phyloP scores from a whole-genome alignment of 306 rosid genomes.

The Senna tora region DNA sequence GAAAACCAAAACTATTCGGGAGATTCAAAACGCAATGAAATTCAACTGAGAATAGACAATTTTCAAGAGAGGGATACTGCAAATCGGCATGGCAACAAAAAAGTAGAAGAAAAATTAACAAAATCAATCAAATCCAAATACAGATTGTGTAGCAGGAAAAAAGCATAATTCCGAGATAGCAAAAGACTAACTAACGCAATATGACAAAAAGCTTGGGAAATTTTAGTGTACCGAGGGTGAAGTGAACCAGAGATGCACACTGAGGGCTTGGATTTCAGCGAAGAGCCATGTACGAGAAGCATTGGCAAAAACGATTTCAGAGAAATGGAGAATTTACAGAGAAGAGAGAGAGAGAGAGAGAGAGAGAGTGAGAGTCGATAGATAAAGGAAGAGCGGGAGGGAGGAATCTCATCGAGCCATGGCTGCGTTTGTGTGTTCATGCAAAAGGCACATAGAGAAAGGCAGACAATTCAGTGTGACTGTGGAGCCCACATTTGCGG shows the following conservation, averaged over 20 bases:
- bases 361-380: not conserved
- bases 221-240: conserved; percentile 34
- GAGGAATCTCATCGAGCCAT: conserved; percentile 38
- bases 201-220: conserved; percentile 26
- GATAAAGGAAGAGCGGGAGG: not conserved
- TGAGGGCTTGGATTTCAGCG: conserved; percentile 48
- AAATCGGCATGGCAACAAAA: conserved; percentile 12
- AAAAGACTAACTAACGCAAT: conserved; percentile 7
- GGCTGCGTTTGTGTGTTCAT: conserved; percentile 33
- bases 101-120: not conserved
- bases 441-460: conserved; percentile 42
- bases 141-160: conserved; percentile 23
- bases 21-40: conserved; percentile 33
- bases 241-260: conserved; percentile 38
- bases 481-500: conserved; percentile 40
- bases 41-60: conserved; percentile 29
- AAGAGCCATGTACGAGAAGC: conserved; percentile 50
- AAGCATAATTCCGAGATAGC: conserved; percentile 29
- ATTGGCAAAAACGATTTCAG: conserved; percentile 38
- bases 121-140: conserved; percentile 31
- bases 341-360: conserved; percentile 22
- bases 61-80: conserved; percentile 25
- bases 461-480: conserved; percentile 25
- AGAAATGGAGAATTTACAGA: conserved; percentile 10
- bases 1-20: conserved; percentile 18